Conservation (phyloP, 352 stramenopile species). For the Pythium sp. region DNA sequence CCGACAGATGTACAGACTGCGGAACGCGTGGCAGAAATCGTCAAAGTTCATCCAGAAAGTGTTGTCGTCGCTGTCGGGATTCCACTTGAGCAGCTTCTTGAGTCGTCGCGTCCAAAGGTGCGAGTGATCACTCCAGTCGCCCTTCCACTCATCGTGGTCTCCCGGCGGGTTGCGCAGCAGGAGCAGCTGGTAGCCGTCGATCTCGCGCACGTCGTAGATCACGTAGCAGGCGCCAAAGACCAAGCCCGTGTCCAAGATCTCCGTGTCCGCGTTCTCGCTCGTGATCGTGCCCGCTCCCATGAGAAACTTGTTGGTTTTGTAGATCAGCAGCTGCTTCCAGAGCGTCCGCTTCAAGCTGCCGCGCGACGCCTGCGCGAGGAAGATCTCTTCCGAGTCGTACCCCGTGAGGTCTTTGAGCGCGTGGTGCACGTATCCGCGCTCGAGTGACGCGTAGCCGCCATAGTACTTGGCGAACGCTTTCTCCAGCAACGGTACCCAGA, state of each 20-base stretch:
- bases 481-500: slow-evolving; percentile 92
- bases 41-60: slow-evolving; percentile 96
- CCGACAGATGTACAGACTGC: slow-evolving; percentile 88
- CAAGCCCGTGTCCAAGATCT: slow-evolving; percentile 87
- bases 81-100: slow-evolving; percentile 71
- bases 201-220: slow-evolving; percentile 86
- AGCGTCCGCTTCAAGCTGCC: slow-evolving; percentile 87
- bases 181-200: slow-evolving; percentile 85
- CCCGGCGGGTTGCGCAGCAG: slow-evolving; percentile 91
- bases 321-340: slow-evolving; percentile 88
- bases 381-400: slow-evolving; percentile 88
- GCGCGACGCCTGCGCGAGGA: slow-evolving; percentile 72
- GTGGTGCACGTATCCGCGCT: slow-evolving; percentile 89
- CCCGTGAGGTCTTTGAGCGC: slow-evolving; percentile 87
- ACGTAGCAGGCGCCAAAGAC: slow-evolving; percentile 91
- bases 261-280: slow-evolving; percentile 81
- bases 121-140: slow-evolving; percentile 92
- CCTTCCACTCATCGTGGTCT: slow-evolving; percentile 91
- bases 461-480: slow-evolving; percentile 94
- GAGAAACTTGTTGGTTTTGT: slow-evolving; percentile 87
- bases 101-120: slow-evolving; percentile 89
- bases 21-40: slow-evolving; percentile 91
- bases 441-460: slow-evolving; percentile 82
- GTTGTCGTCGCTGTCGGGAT: slow-evolving; percentile 78
- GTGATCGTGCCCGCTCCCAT: slow-evolving; percentile 87